phyloP scores from a whole-genome alignment of 2,329 filamentous ascomycete species.

The Nakataea oryzae region DNA sequence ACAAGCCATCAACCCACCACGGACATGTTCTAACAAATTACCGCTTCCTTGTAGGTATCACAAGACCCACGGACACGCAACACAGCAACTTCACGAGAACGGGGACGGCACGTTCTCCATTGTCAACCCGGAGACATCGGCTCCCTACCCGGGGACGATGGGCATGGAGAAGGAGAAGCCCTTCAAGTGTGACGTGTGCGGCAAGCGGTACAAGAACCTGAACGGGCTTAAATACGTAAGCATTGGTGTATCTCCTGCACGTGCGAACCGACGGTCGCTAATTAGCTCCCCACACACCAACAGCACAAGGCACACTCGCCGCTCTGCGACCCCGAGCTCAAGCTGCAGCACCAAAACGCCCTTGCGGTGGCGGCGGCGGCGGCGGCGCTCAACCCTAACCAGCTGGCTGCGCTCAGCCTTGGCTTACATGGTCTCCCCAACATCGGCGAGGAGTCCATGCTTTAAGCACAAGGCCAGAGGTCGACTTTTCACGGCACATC shows the following conservation, averaged over 20 bases:
- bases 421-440: conserved; percentile 21
- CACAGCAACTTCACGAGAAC: conserved; percentile 93
- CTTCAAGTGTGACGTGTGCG: conserved; percentile 92
- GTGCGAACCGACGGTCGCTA: background rate
- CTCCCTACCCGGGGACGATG: conserved; percentile 87
- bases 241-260: conserved; percentile 7
- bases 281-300: background rate
- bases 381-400: conserved; percentile 15
- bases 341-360: conserved; percentile 27
- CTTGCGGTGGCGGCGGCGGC: conserved; percentile 22
- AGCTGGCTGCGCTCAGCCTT: conserved; percentile 19
- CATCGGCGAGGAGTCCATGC: conserved; percentile 32
- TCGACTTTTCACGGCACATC: background rate
- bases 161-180: conserved; percentile 99
- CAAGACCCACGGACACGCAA: conserved; percentile 85
- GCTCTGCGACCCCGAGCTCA: conserved; percentile 76
- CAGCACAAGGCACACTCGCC: conserved; percentile 74
- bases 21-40: background rate
- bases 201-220: conserved; percentile 97
- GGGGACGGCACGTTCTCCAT: conserved; percentile 96
- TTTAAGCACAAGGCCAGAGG: conserved; percentile 8
- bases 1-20: background rate
- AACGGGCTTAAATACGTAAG: conserved; percentile 93
- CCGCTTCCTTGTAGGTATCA: conserved; percentile 39
- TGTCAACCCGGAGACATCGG: conserved; percentile 88